Evolutionary conservation across 495 filamentous ascomycete species (phyloP), one percentile per base, ranked within the genome.

Genomic region (Penicillium turbatum): DNA sequence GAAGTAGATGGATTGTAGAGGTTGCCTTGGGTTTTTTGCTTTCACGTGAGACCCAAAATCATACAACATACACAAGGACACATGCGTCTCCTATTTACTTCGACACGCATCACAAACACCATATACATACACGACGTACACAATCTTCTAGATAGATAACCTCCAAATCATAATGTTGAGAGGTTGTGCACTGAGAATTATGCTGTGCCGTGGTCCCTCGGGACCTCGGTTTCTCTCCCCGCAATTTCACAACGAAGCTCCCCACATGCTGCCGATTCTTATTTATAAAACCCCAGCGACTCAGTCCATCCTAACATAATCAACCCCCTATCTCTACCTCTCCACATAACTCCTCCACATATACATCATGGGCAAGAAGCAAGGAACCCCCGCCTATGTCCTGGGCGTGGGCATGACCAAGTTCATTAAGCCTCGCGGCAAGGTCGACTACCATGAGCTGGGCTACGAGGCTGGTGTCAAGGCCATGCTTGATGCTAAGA

Each of bases 401-500:
- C 83, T 97, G 31, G 92, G 92, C 73, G 92, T 97, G 59, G 92
- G 92, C 70, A 92, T 97, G 86, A 98, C 93, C 74, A 95, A 95
- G 72, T 98, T 98, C 81, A 89, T 96, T 80, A 98, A 97, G 78
- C 93, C 93, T 3, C 82, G 92, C 19, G 90, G 91, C 64, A 92
- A 93, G 71, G 88, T 78, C 50, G 72, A 77, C 53, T 73, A 74
- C 53, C 65, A 74, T 66, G 72, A 96, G 67, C 82, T 97, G 6
- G 93, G 93, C 48, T 96, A 90, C 69, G 92, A 97, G 74, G 92
- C 93, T 4, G 92, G 91, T 54, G 80, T 96, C 66, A 97, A 98
- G 69, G 93, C 93, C 43, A 84, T 98, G 80, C 82, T 96, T 3
- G 93, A 98, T 68, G 93, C 93, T 0, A 83, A 93, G 36, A 89